Base-by-base conservation (phyloP, 495 filamentous ascomycete genomes). In the Xylaria scruposa region DNA sequence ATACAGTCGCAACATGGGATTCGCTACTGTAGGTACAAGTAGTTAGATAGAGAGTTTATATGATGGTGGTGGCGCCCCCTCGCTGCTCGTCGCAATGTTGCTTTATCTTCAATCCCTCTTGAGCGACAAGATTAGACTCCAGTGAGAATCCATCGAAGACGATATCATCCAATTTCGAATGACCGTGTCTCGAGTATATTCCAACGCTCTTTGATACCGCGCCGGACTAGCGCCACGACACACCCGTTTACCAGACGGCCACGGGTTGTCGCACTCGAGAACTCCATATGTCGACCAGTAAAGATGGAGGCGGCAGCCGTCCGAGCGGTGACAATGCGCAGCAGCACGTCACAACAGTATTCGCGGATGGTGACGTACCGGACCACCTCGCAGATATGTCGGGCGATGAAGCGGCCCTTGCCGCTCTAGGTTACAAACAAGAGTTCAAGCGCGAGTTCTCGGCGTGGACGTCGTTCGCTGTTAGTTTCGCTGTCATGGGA, bases 371-470 rank as follows among this genome's bases (percentile, higher is more conserved):
- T 49, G 91, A 92, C 70, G 76, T 91, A 10, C 90, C 91, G 36
- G 75, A 81, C 53, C 66, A 75, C 46, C 61, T 81, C 56, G 75
- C 77, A 31, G 79, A 80, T 19, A 74, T 83, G 66, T 74, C 78
- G 49, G 85, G 85, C 6, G 92, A 94, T 77, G 92, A 93, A 74
- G 86, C 91, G 67, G 88, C 90, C 21, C 88, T 94, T 19, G 86
- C 86, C 10, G 90, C 91, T 0, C 82, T 94, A 54, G 92, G 92
- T 19, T 94, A 93, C 78, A 93, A 92, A 77, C 90, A 91, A 61
- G 92, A 94, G 75, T 94, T 94, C 84, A 93, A 92, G 81, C 84
- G 92, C 72, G 92, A 94, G 74, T 94, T 94, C 76, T 91, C 87
- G n/a, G 81, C 93, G n/a, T 94, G 91, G 89, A 92, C 91, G 15